Percentiles rank a stretch among this genome's conserved stretches.
These are phyloP conservation scores for Aureobasidium pullulans DNA, from an alignment of 2,329 filamentous ascomycete genomes.

Conservation along the genomic window DNA sequence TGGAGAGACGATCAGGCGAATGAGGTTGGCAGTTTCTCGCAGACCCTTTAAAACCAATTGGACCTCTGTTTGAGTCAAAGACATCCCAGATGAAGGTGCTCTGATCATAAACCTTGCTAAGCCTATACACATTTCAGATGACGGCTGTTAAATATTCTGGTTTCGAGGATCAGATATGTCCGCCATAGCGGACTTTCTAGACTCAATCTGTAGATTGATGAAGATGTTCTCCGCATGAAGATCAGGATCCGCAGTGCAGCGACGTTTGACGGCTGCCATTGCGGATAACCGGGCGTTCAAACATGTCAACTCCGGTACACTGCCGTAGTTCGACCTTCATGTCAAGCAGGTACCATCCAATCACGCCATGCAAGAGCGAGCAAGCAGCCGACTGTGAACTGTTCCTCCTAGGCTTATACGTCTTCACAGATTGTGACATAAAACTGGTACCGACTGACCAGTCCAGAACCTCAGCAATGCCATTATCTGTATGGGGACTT, in stretches of 20 bases:
- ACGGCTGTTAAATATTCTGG: background rate
- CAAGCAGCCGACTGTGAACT: background rate
- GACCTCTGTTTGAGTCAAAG: constrained; percentile 2
- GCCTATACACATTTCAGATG: background rate
- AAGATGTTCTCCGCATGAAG: constrained; percentile 6
- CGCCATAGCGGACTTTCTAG: background rate
- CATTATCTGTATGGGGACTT: background rate
- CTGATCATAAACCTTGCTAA: background rate
- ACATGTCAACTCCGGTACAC: constrained; percentile 11
- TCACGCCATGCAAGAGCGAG: background rate
- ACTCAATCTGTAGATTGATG: background rate
- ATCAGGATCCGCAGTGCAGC: constrained; percentile 10
- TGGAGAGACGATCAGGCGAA: constrained; percentile 3
- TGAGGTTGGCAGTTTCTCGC: background rate
- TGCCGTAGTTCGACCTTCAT: constrained; percentile 10
- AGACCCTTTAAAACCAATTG: background rate
- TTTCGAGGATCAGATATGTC: background rate
- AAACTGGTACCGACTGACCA: background rate
- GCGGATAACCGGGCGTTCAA: constrained; percentile 8
- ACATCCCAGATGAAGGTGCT: background rate
- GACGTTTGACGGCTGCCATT: constrained; percentile 11
- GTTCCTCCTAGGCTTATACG: background rate
- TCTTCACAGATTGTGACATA: constrained; percentile 9
- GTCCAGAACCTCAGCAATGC: background rate
- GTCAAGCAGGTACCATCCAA: constrained; percentile 9